A percentile compares a stretch with the other conserved stretches of the same genome.
These are phyloP conservation scores for Usnea hakonensis DNA, from an alignment of 495 filamentous ascomycete genomes.

Conservation along the genomic window DNA sequence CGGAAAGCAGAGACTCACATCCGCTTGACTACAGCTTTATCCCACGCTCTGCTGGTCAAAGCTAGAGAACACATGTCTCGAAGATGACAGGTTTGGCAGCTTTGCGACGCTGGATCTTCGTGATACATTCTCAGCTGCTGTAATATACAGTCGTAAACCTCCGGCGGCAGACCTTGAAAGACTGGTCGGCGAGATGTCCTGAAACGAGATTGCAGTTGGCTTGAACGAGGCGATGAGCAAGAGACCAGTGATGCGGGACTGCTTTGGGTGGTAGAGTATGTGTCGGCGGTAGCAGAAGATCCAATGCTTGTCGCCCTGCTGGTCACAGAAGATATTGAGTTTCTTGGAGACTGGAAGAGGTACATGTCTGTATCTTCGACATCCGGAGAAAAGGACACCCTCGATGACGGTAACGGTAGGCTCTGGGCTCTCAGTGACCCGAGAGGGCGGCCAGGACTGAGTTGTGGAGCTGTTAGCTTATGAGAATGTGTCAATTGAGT, in stretches of 20 bases:
- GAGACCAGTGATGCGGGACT: slow-evolving; percentile 5
- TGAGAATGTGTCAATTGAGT: slow-evolving; percentile 2
- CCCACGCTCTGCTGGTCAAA: slow-evolving; percentile 58
- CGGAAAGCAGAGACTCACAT: slow-evolving; percentile 43
- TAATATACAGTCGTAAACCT: slow-evolving; percentile 51
- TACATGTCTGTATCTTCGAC: slow-evolving; percentile 3
- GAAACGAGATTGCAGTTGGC: slow-evolving; percentile 1
- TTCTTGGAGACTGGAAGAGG: background rate
- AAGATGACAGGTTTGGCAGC: slow-evolving; percentile 71
- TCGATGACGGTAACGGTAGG: slow-evolving; percentile 15
- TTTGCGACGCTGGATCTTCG: slow-evolving; percentile 32
- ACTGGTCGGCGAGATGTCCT: slow-evolving; percentile 21
- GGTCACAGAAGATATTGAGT: slow-evolving; percentile 13
- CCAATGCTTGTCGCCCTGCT: background rate
- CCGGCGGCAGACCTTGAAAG: slow-evolving; percentile 46
- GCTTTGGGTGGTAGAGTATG: slow-evolving; percentile 8
- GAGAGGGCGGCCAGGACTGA: slow-evolving; percentile 14
- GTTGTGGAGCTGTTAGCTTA: background rate
- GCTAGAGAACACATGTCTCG: slow-evolving; percentile 63
- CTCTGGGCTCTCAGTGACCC: slow-evolving; percentile 15
- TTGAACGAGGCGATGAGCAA: background rate
- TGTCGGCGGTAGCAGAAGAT: slow-evolving; percentile 8
- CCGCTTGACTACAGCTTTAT: slow-evolving; percentile 54
- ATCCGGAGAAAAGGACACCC: slow-evolving; percentile 12
- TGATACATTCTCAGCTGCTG: slow-evolving; percentile 45